phyloP scores from a whole-genome alignment of 768 basidiomycete genomes.

The Termitomyces bulborhizus region DNA sequence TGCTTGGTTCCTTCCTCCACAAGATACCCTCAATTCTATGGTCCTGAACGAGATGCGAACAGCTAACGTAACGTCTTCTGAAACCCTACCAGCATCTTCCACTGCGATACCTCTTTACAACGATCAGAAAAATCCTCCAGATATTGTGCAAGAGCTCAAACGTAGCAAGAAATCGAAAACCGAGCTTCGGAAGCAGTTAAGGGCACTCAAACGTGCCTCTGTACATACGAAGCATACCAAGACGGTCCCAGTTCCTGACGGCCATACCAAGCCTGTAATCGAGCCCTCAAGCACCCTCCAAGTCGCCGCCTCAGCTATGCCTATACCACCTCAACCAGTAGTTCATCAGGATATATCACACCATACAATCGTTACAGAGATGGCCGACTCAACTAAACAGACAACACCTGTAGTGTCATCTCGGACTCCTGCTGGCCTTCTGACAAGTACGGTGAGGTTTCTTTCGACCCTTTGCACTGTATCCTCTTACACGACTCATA shows the following conservation, averaged over 20 bases:
- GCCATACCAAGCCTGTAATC: neutral
- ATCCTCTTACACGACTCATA: neutral
- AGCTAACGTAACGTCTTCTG: neutral
- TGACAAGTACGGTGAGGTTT: neutral
- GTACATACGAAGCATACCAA: neutral
- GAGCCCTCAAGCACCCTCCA: neutral
- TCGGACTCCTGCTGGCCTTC: neutral
- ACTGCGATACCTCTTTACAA: neutral
- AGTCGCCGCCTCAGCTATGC: neutral
- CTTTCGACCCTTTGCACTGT: neutral
- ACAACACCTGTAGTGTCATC: neutral
- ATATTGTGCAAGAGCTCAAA: neutral
- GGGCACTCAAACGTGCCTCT: neutral
- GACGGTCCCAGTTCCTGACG: neutral
- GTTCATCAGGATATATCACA: neutral
- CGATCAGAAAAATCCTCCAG: neutral
- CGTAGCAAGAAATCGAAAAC: slow-evolving; percentile 6
- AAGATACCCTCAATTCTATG: slow-evolving; percentile 2
- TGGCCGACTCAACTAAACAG: neutral
- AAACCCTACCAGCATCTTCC: neutral
- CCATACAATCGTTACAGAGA: neutral
- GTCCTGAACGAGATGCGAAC: neutral
- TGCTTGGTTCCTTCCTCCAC: slow-evolving; percentile 27
- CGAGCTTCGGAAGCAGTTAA: neutral
- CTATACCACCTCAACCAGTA: neutral